Evolutionary conservation across 108 stramenopile genomes (phyloP), one percentile per base, ranked within the genome.

Genomic region (Cyclotella baltica): DNA sequence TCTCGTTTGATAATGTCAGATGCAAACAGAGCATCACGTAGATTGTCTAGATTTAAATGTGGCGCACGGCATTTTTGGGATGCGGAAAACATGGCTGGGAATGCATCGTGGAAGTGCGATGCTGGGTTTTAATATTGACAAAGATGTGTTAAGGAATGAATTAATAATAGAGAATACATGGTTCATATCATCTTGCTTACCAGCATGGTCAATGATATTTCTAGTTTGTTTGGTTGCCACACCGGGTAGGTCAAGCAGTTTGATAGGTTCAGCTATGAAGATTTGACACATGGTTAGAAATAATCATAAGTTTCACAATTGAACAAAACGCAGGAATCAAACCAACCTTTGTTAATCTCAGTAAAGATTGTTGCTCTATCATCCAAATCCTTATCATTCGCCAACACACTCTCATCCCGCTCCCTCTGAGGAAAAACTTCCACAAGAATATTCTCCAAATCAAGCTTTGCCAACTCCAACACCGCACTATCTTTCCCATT

Each of bases 261-360:
- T 87, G 38, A 94, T 86, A 0, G 96, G 96, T 83, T 95, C 91
- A 2, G 92, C n/a, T n/a, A n/a, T n/a, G n/a, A n/a, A n/a, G n/a
- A n/a, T n/a, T n/a, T n/a, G n/a, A n/a, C n/a, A n/a, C n/a, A n/a
- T n/a, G n/a, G n/a, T n/a, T n/a, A n/a, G n/a, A n/a, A n/a, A n/a
- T n/a, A n/a, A n/a, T n/a, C n/a, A n/a, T n/a, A n/a, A n/a, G n/a
- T n/a, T n/a, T n/a, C n/a, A n/a, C n/a, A n/a, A n/a, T n/a, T n/a
- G n/a, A n/a, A n/a, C n/a, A n/a, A n/a, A n/a, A n/a, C n/a, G n/a
- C n/a, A n/a, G n/a, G n/a, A n/a, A n/a, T n/a, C n/a, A n/a, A n/a
- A n/a, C n/a, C n/a, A n/a, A n/a, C n/a, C 91, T 70, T 91, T 90
- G 76, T 96, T 96, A 63, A 96, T 91, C 85, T 94, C 96, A 48